phyloP scores from a whole-genome alignment of 768 basidiomycete species.

The Leccinum olivaceopallidum region DNA sequence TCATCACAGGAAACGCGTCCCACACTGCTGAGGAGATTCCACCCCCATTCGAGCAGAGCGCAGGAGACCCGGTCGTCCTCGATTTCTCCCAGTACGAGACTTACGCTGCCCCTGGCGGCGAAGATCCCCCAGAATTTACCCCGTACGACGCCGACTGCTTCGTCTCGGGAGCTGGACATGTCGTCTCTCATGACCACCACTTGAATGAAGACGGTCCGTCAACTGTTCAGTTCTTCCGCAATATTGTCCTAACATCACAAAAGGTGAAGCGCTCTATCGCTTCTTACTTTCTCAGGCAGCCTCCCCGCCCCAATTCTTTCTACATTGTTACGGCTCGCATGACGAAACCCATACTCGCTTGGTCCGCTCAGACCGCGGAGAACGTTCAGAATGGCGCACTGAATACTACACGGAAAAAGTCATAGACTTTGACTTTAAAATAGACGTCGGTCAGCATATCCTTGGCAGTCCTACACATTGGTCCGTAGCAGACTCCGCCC shows the following conservation, averaged over 20 bases:
- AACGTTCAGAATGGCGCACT: constrained; percentile 34
- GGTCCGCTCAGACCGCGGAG: constrained; percentile 39
- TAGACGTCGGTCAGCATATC: constrained; percentile 51
- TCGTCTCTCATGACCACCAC: constrained; percentile 71
- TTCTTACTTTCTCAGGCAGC: constrained; percentile 63
- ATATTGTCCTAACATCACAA: constrained; percentile 10
- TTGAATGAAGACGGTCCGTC: constrained; percentile 61
- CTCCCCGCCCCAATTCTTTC: constrained; percentile 42
- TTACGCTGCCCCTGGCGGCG: constrained; percentile 33
- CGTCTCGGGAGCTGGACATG: constrained; percentile 44
- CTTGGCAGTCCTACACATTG: constrained; percentile 49
- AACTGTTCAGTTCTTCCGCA: background rate
- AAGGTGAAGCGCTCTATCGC: constrained; percentile 72
- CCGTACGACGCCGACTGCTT: constrained; percentile 66
- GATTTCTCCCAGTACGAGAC: constrained; percentile 25
- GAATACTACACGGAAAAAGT: constrained; percentile 62
- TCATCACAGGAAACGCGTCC: background rate
- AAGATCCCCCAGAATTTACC: constrained; percentile 62
- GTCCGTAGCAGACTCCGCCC: constrained; percentile 61
- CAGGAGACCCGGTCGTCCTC: constrained; percentile 22
- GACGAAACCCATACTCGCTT: constrained; percentile 50
- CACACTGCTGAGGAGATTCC: constrained; percentile 10
- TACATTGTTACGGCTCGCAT: constrained; percentile 58
- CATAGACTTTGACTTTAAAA: constrained; percentile 68
- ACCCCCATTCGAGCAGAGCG: constrained; percentile 31